phyloP scores from a whole-genome alignment of 2,329 filamentous ascomycete genomes.

The Reticulascus tulasneorum region DNA sequence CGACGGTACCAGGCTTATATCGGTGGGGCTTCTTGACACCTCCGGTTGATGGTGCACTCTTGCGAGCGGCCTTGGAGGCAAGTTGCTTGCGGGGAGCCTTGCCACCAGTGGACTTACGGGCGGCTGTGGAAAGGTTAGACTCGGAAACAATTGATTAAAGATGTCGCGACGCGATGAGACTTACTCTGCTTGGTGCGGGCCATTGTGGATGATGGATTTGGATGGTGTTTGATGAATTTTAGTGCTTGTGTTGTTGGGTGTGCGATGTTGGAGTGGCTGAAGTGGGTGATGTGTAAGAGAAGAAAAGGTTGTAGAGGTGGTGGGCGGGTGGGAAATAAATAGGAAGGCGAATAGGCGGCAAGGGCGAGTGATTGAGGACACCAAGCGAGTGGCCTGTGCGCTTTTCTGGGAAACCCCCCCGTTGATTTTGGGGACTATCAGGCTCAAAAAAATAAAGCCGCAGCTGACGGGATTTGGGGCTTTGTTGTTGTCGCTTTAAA shows the following conservation, averaged over 20 bases:
- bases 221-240: slow-evolving; percentile 24
- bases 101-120: slow-evolving; percentile 75
- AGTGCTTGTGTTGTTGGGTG: slow-evolving; percentile 23
- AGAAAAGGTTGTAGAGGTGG: slow-evolving; percentile 17
- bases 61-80: slow-evolving; percentile 97
- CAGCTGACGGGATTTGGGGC: slow-evolving; percentile 2
- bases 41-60: slow-evolving; percentile 94
- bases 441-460: slow-evolving; percentile 6
- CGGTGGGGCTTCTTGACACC: slow-evolving; percentile 95
- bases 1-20: slow-evolving; percentile 79
- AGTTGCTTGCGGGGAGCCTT: slow-evolving; percentile 91
- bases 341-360: slow-evolving; percentile 21
- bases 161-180: background rate
- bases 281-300: slow-evolving; percentile 33
- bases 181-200: slow-evolving; percentile 60
- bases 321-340: slow-evolving; percentile 23
- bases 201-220: slow-evolving; percentile 45
- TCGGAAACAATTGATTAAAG: too few species aligned
- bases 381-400: slow-evolving; percentile 13
- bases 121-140: slow-evolving; percentile 26
- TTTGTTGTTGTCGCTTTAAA: slow-evolving; percentile 6
- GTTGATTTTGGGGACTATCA: slow-evolving; percentile 9
- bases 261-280: slow-evolving; percentile 24
- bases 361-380: slow-evolving; percentile 20
- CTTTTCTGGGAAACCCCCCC: slow-evolving; percentile 5